Percentiles rank a stretch among this genome's conserved stretches.
These are phyloP conservation scores for Globisporangium alternatum DNA, from an alignment of 352 stramenopile genomes.

Conservation along the genomic window DNA sequence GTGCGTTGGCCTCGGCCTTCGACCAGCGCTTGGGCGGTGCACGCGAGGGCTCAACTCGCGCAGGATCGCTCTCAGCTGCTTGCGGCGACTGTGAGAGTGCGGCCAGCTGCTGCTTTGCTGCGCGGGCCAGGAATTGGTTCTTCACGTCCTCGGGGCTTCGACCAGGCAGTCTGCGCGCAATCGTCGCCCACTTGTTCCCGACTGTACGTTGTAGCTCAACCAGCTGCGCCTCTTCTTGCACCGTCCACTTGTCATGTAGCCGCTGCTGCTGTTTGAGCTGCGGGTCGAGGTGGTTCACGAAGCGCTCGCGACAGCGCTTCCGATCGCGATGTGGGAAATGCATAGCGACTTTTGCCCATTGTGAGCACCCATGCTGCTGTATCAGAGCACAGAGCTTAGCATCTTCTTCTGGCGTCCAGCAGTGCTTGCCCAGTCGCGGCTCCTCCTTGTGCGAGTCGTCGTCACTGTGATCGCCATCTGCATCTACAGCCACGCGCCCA, in stretches of 20 bases:
- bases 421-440: constrained; percentile 5
- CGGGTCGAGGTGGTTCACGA: constrained; percentile 61
- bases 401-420: constrained; percentile 55
- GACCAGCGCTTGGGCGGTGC: constrained; percentile 20
- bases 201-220: constrained; percentile 28
- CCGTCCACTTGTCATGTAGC: constrained; percentile 27
- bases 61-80: not conserved
- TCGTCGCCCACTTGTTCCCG: constrained; percentile 32
- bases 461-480: too few relatives aligned
- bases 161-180: constrained; percentile 29
- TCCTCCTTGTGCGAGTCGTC: not conserved
- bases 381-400: constrained; percentile 40
- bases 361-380: constrained; percentile 19
- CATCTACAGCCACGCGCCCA: too few relatives aligned
- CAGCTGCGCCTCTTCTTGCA: constrained; percentile 45
- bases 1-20: constrained; percentile 25
- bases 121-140: constrained; percentile 39
- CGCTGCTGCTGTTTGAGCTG: constrained; percentile 14
- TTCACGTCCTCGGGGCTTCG: constrained; percentile 56
- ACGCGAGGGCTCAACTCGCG: not conserved
- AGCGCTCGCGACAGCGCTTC: constrained; percentile 75
- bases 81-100: not conserved
- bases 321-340: constrained; percentile 45
- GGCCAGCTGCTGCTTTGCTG: constrained; percentile 5
- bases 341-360: constrained; percentile 41